Conservation (phyloP, 1,284 basidiomycete species). For the Mycena citricolor region DNA sequence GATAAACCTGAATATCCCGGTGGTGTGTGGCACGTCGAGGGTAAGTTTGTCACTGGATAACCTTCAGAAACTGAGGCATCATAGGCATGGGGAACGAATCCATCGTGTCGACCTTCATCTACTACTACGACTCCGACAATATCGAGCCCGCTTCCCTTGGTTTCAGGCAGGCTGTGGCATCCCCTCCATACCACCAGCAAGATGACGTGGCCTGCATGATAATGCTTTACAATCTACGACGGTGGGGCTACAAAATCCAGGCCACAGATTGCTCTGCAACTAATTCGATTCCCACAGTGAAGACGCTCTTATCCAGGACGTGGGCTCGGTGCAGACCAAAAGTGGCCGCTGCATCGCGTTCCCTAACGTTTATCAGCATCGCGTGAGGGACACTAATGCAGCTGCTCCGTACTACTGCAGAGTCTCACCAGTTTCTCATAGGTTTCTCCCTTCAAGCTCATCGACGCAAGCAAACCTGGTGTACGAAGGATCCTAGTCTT, state of each 20-base stretch:
- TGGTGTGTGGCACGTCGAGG: conserved; percentile 34
- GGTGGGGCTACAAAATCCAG: conserved; percentile 1
- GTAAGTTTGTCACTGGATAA: neutral
- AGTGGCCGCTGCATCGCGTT: conserved; percentile 28
- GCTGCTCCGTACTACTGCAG: neutral
- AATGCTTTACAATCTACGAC: conserved; percentile 15
- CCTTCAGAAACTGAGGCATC: neutral
- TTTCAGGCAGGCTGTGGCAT: conserved; percentile 11
- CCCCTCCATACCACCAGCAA: conserved; percentile 17
- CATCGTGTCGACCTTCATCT: conserved; percentile 26
- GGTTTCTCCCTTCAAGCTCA: conserved; percentile 11
- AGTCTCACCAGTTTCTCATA: neutral
- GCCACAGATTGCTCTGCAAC: neutral
- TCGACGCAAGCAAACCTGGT: conserved; percentile 14
- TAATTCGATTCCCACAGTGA: neutral
- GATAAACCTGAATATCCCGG: conserved; percentile 29
- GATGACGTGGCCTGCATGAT: conserved; percentile 11
- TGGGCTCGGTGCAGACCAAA: conserved; percentile 14
- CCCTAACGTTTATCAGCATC: conserved; percentile 20
- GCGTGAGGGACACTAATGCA: neutral
- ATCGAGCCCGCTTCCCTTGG: conserved; percentile 13
- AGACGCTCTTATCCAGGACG: conserved; percentile 6
- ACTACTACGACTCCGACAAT: conserved; percentile 19
- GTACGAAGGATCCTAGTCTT: conserved; percentile 18
- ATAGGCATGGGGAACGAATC: conserved; percentile 20